Conservation (phyloP, 306 rosid species). For the Crotalaria pallida region DNA sequence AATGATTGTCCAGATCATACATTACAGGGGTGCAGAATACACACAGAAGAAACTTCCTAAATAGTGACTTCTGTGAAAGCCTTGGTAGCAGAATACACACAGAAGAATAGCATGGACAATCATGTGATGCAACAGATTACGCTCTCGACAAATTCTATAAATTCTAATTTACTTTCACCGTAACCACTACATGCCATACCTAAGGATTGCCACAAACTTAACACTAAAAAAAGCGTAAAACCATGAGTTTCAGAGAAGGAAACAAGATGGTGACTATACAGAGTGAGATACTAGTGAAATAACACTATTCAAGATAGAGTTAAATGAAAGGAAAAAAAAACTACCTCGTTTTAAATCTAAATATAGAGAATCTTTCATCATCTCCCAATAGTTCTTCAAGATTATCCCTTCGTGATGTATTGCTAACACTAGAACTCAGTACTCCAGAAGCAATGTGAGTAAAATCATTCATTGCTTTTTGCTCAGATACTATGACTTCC, state of each 20-base stretch:
- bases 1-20: not conserved
- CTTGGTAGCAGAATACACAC: not conserved
- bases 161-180: not conserved
- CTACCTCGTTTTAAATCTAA: slow-evolving; percentile 72
- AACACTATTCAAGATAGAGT: not conserved
- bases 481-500: slow-evolving; percentile 56
- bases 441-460: slow-evolving; percentile 70
- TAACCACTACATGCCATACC: not conserved
- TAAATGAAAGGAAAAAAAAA: not conserved
- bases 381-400: slow-evolving; percentile 58
- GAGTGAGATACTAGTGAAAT: slow-evolving; percentile 1
- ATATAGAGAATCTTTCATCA: slow-evolving; percentile 37
- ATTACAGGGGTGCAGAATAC: not conserved
- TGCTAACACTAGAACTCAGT: slow-evolving; percentile 52
- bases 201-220: not conserved
- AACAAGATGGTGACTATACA: not conserved
- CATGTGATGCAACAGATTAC: not conserved
- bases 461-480: slow-evolving; percentile 40
- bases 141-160: not conserved
- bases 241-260: not conserved
- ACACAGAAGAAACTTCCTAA: not conserved
- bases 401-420: slow-evolving; percentile 51
- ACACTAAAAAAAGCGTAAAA: not conserved
- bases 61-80: not conserved
- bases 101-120: slow-evolving; percentile 4